These are phyloP conservation scores for Rhynchospora breviuscula DNA, from an alignment of 176 grass and related monocot genomes.

Conservation along the genomic window DNA sequence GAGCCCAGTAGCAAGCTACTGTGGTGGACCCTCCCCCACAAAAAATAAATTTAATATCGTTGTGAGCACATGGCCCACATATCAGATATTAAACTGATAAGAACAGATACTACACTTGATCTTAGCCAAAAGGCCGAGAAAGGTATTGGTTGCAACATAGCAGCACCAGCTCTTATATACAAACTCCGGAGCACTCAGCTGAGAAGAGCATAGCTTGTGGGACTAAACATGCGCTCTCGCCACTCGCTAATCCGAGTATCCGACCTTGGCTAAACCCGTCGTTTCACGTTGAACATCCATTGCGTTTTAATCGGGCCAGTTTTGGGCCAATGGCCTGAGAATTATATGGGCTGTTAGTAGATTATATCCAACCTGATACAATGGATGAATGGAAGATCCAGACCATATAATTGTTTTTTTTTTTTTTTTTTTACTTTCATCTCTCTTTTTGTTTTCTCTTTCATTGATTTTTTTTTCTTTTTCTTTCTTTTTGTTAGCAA, in stretches of 20 bases:
- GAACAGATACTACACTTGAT: slow-evolving; percentile 65
- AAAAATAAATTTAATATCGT: no score
- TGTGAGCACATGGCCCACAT: no score
- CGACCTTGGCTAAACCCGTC: neutral
- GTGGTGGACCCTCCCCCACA: neutral
- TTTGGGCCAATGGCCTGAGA: neutral
- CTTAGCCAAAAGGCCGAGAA: slow-evolving; percentile 55
- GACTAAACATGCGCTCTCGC: neutral
- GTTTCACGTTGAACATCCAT: no score
- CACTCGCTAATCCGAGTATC: neutral
- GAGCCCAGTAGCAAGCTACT: slow-evolving; percentile 8
- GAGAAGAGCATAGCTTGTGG: neutral
- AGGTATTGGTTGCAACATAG: slow-evolving; percentile 7
- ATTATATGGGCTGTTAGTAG: neutral
- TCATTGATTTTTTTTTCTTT: no score
- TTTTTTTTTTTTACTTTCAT: neutral
- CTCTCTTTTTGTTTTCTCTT: neutral
- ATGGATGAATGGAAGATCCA: neutral
- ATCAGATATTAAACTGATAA: slow-evolving; percentile 40
- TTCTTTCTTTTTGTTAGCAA: no score
- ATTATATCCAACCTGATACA: neutral
- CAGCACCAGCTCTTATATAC: neutral
- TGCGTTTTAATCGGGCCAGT: neutral
- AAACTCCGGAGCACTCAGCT: neutral
- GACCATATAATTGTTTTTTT: neutral